A percentile compares a stretch with the other conserved stretches of the same genome.
These are phyloP conservation scores for Diplodia intermedia DNA, from an alignment of 2,329 filamentous ascomycete genomes.

Conservation along the genomic window DNA sequence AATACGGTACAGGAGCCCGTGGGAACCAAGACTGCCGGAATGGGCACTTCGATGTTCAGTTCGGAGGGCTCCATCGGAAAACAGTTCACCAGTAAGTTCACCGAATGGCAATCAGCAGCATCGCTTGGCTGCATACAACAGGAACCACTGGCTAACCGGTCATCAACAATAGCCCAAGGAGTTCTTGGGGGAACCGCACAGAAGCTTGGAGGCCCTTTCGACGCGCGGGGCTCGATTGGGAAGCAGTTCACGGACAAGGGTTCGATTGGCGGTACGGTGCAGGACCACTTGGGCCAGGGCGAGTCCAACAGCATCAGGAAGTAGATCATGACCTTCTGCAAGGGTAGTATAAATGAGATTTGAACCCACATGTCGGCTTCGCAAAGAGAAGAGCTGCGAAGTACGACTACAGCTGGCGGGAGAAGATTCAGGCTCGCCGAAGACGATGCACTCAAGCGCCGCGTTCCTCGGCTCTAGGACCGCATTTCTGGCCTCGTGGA, in stretches of 20 bases:
- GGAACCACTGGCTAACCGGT: background rate
- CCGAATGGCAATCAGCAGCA: background rate
- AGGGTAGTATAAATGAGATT: background rate
- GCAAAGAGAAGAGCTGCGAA: background rate
- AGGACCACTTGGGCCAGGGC: conserved; percentile 37
- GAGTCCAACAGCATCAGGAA: conserved; percentile 20
- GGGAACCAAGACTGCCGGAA: background rate
- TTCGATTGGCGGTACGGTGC: conserved; percentile 46
- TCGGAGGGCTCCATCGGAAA: conserved; percentile 46
- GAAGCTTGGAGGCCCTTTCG: conserved; percentile 49
- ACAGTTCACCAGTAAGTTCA: conserved; percentile 42
- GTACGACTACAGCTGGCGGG: no score
- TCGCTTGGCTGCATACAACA: no score
- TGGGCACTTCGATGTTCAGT: conserved; percentile 37
- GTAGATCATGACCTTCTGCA: background rate
- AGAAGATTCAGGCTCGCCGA: no score
- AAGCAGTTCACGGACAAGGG: conserved; percentile 50
- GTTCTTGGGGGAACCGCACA: conserved; percentile 47
- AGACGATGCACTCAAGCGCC: no score
- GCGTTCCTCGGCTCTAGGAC: no score
- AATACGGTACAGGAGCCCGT: conserved; percentile 7
- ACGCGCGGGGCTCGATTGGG: conserved; percentile 46
- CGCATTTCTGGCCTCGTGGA: no score
- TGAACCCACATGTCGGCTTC: background rate
- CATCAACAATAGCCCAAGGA: conserved; percentile 38